Evolutionary conservation across 148 eudicot genomes (phyloP).

Genomic region (Pharnaceum exiguum): DNA sequence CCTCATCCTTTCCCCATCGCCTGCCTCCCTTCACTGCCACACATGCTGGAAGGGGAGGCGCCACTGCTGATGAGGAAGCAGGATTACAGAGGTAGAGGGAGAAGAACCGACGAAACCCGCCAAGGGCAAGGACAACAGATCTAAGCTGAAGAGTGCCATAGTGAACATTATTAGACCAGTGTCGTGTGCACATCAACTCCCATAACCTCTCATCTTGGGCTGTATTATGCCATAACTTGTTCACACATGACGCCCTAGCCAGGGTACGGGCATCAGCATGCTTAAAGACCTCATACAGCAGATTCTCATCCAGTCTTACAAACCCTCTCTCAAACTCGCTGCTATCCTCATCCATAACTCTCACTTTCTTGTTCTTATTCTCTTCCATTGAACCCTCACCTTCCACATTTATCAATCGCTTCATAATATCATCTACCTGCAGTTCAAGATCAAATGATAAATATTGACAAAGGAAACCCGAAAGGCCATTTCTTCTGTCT

Average conservation of each 20-base stretch:
- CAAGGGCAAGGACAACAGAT: slow-evolving; percentile 72
- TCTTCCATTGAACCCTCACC: too few relatives aligned
- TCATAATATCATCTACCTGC: too few relatives aligned
- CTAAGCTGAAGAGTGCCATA: slow-evolving; percentile 54
- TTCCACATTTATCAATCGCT: too few relatives aligned
- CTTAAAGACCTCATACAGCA: slow-evolving; percentile 67
- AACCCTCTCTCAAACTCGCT: not conserved
- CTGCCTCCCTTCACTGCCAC: slow-evolving; percentile 11
- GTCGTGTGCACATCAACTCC: slow-evolving; percentile 83
- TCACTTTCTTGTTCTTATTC: too few relatives aligned
- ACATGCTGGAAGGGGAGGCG: slow-evolving; percentile 36
- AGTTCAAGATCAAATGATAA: too few relatives aligned
- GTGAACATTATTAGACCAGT: slow-evolving; percentile 35
- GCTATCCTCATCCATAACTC: too few relatives aligned
- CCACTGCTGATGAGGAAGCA: slow-evolving; percentile 15
- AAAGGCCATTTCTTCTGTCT: too few relatives aligned
- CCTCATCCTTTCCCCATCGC: slow-evolving; percentile 86
- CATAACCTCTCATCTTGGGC: slow-evolving; percentile 78
- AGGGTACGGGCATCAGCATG: slow-evolving; percentile 73
- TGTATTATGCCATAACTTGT: slow-evolving; percentile 60
- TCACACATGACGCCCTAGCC: slow-evolving; percentile 54
- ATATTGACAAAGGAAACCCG: too few relatives aligned
- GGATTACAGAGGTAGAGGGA: slow-evolving; percentile 40
- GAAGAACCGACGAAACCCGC: slow-evolving; percentile 74
- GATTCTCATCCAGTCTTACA: slow-evolving; percentile 56